phyloP scores from a whole-genome alignment of 1,139 yeast genomes.

The Saccharomycopsis hybrid region DNA sequence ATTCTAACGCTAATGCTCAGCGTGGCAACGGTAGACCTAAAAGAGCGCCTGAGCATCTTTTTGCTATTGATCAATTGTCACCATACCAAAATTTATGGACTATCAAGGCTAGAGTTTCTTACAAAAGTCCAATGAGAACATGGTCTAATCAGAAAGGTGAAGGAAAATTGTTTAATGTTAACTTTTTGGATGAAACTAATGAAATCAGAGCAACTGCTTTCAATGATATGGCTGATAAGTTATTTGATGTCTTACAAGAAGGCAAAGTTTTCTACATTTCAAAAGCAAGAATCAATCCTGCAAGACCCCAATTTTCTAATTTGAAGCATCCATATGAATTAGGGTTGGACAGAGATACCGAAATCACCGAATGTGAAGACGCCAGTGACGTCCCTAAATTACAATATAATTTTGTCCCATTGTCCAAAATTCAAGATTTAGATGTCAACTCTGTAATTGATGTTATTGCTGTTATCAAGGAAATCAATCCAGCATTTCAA shows the following conservation, averaged over 20 bases:
- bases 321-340: slow-evolving; percentile 87
- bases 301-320: slow-evolving; percentile 82
- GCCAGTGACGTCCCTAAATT: slow-evolving; percentile 66
- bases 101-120: slow-evolving; percentile 84
- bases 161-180: slow-evolving; percentile 84
- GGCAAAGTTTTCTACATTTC: slow-evolving; percentile 85
- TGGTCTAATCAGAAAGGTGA: slow-evolving; percentile 86
- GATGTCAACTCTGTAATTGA: slow-evolving; percentile 75
- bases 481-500: slow-evolving; percentile 67
- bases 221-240: slow-evolving; percentile 77
- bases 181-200: slow-evolving; percentile 88
- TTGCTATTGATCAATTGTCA: slow-evolving; percentile 80
- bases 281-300: slow-evolving; percentile 72
- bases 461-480: slow-evolving; percentile 79
- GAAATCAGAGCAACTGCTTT: slow-evolving; percentile 96
- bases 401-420: slow-evolving; percentile 66
- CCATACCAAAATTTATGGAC: slow-evolving; percentile 93
- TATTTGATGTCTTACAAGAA: slow-evolving; percentile 69
- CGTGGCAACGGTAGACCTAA: too few species aligned
- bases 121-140: slow-evolving; percentile 79
- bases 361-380: slow-evolving; percentile 58
- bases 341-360: slow-evolving; percentile 71
- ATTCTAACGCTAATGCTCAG: too few species aligned
- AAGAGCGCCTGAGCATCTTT: slow-evolving; percentile 36
- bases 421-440: slow-evolving; percentile 56